Conservation (phyloP, 2,329 filamentous ascomycete species). For the Rhytidhysteron rufulum region DNA sequence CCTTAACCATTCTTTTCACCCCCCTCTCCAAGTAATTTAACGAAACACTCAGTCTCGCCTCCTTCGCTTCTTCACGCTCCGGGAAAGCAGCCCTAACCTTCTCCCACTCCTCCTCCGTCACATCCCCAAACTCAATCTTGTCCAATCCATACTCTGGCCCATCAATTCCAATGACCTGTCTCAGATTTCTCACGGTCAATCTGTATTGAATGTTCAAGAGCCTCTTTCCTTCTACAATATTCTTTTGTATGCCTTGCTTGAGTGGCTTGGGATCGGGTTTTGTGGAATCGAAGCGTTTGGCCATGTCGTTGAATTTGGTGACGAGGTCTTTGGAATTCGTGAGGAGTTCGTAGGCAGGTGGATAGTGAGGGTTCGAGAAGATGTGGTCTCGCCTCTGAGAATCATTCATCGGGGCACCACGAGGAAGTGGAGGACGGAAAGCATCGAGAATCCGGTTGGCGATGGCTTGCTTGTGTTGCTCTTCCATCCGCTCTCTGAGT, state of each 20-base stretch:
- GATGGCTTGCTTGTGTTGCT: background rate
- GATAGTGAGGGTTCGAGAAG: constrained; percentile 8
- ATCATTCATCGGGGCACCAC: too few species aligned
- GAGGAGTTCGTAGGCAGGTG: constrained; percentile 3
- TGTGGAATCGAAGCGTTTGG: too few species aligned
- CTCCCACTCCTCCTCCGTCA: constrained; percentile 5
- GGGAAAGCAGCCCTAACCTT: constrained; percentile 5
- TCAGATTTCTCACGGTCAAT: constrained; percentile 24
- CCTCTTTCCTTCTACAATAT: constrained; percentile 18
- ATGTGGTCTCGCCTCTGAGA: background rate
- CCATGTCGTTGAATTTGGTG: too few species aligned
- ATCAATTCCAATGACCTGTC: constrained; percentile 24
- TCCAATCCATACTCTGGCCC: constrained; percentile 5
- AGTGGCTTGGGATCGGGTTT: too few species aligned
- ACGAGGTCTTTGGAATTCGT: too few species aligned
- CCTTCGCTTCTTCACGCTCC: background rate
- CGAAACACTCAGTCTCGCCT: constrained; percentile 16
- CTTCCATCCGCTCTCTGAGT: background rate
- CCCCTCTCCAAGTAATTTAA: constrained; percentile 28
- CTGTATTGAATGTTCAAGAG: constrained; percentile 22
- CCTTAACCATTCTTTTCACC: constrained; percentile 30
- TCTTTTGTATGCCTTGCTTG: constrained; percentile 19
- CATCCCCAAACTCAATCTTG: constrained; percentile 3
- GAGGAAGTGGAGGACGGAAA: background rate
- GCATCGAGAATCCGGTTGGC: background rate